Evolutionary conservation across 192 early-diverging fungal species (phyloP), one percentile per base, ranked within the genome.

Genomic region (Mortierella alpina): DNA sequence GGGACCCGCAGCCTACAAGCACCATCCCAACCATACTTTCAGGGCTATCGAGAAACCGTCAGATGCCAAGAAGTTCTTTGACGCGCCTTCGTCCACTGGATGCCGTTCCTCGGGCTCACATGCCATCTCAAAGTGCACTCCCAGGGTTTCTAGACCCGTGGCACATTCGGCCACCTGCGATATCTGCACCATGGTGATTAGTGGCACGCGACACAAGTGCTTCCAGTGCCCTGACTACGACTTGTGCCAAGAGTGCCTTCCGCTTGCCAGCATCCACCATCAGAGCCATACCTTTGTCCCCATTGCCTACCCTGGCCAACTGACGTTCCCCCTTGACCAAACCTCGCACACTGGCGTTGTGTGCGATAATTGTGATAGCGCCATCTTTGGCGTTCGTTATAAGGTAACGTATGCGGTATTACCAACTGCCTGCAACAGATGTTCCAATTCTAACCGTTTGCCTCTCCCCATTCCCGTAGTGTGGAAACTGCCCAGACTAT

Each of bases 121-220:
- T 51, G 41, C 46, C 40, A 56, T 57, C 31, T 49, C 44, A 52
- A 44, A 44, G 20, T 41, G 41, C 44, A 17, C 53, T 14, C 46
- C 54, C 50, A 52, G 17, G 14, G 58, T 39, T 44, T 48, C 15
- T 23, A 39, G 23, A 42, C 51, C n/a, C 7, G 59, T 61, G 44
- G 39, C 45, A 14, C 84, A 77, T 44, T 55, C 40, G 10, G 82
- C 83, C 10, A 66, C 61, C 41, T 93, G 92, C 69, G 88, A 91
- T 63, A 84, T 84, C 62, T 93, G 92, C 77, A 73, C 79, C 12
- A 76, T 72, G 14, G 59, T 67, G 5, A 90, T 93, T 20, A 48
- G 49, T 46, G 90, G 90, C 6, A 82, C 84, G 18, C 82, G 90
- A 6, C 89, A 92, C 83, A 87, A 84, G 65, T 93, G 92, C 70